phyloP scores from a whole-genome alignment of 768 basidiomycete species.

The Tricholoma furcatifolium region DNA sequence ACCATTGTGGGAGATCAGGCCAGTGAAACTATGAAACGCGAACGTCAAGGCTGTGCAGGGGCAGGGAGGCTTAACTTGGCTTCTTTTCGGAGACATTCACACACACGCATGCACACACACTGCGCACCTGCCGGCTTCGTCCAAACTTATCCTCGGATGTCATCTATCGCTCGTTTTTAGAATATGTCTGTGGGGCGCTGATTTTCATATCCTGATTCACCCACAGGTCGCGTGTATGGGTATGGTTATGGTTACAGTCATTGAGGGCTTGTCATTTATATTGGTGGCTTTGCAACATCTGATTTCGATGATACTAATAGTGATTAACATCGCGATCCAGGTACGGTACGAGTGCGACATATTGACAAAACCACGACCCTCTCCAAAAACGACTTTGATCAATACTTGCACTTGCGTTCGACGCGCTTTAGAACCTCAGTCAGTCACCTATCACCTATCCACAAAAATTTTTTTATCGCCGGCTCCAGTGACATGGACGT shows the following conservation, averaged over 20 bases:
- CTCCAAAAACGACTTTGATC: too few species aligned
- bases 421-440: too few species aligned
- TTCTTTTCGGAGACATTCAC: background rate
- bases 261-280: background rate
- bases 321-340: background rate
- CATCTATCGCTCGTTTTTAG: background rate
- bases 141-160: background rate
- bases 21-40: slow-evolving; percentile 14
- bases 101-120: background rate
- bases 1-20: slow-evolving; percentile 1
- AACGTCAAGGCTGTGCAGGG: slow-evolving; percentile 15
- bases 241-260: background rate
- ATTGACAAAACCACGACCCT: too few species aligned
- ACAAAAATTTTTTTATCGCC: too few species aligned
- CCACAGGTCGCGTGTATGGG: background rate
- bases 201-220: background rate
- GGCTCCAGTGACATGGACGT: too few species aligned
- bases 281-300: background rate
- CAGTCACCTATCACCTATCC: too few species aligned
- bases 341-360: too few species aligned
- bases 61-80: slow-evolving; percentile 7
- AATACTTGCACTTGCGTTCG: too few species aligned
- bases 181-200: background rate
- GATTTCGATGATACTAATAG: background rate
- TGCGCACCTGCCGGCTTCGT: slow-evolving; percentile 9